Evolutionary conservation across 768 basidiomycete species (phyloP).

Genomic region (Boletus patriciae): DNA sequence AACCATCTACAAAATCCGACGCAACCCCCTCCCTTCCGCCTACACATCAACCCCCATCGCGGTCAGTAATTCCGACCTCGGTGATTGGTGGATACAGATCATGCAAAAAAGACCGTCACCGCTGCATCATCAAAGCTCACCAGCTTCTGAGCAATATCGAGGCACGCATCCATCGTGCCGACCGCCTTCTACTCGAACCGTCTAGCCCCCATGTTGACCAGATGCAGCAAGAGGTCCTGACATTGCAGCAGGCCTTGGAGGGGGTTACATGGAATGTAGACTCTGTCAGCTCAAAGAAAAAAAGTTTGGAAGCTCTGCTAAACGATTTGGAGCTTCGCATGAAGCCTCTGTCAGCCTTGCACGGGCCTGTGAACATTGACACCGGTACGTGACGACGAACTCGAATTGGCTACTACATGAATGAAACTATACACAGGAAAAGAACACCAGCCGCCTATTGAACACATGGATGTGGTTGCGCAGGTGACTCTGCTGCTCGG

Average conservation of each 20-base stretch:
- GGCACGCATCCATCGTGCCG: no score
- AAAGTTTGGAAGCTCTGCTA: not conserved
- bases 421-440: not conserved
- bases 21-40: not conserved
- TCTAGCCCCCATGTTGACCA: no score
- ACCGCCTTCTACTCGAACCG: no score
- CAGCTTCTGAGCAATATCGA: no score
- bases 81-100: not conserved
- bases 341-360: not conserved
- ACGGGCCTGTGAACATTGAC: not conserved
- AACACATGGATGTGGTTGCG: not conserved
- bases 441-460: not conserved
- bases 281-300: no score
- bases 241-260: no score
- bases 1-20: not conserved
- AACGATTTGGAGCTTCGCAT: not conserved
- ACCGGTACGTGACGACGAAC: not conserved
- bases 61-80: not conserved
- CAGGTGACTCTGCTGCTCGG: not conserved
- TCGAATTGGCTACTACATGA: not conserved
- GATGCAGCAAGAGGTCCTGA: no score
- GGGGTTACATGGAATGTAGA: no score
- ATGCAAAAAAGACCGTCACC: not conserved
- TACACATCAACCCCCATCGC: not conserved
- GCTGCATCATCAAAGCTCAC: no score